Percentiles rank a stretch among this genome's conserved stretches.
Conservation (phyloP, 2,329 filamentous ascomycete species). For the Fusarium liriodendri region DNA sequence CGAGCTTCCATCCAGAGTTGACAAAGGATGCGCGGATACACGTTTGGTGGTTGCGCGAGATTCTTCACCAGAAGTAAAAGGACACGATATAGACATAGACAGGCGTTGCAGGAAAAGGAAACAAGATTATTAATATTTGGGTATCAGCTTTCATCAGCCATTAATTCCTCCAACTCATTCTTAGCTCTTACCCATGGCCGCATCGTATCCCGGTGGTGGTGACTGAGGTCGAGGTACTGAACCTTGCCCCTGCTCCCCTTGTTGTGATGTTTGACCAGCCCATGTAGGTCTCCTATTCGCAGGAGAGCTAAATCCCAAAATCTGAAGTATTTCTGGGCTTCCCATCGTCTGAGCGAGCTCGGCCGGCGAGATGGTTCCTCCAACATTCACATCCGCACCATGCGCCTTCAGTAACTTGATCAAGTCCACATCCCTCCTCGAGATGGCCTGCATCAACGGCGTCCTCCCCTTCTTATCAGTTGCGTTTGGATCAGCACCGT, state of each 20-base stretch:
- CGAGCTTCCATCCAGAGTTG: conserved; percentile 95
- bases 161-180: neutral
- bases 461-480: conserved; percentile 46
- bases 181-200: conserved; percentile 25
- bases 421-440: conserved; percentile 43
- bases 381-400: conserved; percentile 41
- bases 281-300: neutral
- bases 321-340: conserved; percentile 41
- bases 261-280: neutral
- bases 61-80: conserved; percentile 40
- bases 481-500: conserved; percentile 49
- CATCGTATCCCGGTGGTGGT: conserved; percentile 40
- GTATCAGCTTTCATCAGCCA: conserved; percentile 13
- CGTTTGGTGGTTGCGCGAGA: conserved; percentile 89
- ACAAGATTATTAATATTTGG: conserved; percentile 20
- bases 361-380: conserved; percentile 29
- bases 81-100: conserved; percentile 5
- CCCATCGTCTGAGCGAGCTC: conserved; percentile 42
- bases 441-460: conserved; percentile 48
- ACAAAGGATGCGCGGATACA: conserved; percentile 91
- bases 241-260: neutral
- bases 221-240: conserved; percentile 24
- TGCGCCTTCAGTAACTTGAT: conserved; percentile 44
- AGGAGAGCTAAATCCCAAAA: conserved; percentile 33
- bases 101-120: conserved; percentile 18